Conservation (phyloP, 192 early-diverging fungal species). For the Chytriomyces sp. region DNA sequence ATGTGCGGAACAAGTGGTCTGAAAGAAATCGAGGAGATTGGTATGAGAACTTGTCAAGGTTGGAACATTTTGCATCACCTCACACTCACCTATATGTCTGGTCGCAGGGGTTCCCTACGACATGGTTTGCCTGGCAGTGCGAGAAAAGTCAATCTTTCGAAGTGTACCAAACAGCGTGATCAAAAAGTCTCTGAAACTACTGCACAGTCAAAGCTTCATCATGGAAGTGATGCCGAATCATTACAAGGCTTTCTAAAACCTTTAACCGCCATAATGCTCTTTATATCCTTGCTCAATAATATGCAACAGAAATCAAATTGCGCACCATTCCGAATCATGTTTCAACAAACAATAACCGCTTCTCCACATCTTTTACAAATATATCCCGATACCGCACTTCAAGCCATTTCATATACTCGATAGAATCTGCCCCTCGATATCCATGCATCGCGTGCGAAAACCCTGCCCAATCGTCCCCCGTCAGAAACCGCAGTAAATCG, state of each 20-base stretch:
- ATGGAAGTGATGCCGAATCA: slow-evolving; percentile 8
- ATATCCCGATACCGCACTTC: slow-evolving; percentile 41
- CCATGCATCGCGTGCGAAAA: slow-evolving; percentile 1
- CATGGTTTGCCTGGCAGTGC: slow-evolving; percentile 7
- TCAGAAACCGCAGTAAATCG: slow-evolving; percentile 45
- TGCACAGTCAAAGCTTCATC: slow-evolving; percentile 9
- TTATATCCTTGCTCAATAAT: too few species aligned
- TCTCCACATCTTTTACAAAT: slow-evolving; percentile 41
- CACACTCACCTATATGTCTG: neutral
- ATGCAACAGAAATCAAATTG: too few species aligned
- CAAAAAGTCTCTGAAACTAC: slow-evolving; percentile 5
- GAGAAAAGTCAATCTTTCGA: neutral
- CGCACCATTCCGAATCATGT: too few species aligned
- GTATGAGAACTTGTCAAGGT: neutral
- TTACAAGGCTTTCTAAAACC: neutral
- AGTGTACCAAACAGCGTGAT: slow-evolving; percentile 4
- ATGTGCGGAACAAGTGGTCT: neutral
- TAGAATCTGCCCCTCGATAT: slow-evolving; percentile 34
- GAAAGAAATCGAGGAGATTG: slow-evolving; percentile 3
- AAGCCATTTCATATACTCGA: slow-evolving; percentile 51
- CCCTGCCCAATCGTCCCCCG: slow-evolving; percentile 16
- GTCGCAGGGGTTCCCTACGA: neutral
- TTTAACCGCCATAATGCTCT: too few species aligned
- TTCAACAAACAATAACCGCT: neutral
- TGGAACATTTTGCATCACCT: neutral